phyloP scores from a whole-genome alignment of 2,329 filamentous ascomycete species.

The Tympanopsis confertula region DNA sequence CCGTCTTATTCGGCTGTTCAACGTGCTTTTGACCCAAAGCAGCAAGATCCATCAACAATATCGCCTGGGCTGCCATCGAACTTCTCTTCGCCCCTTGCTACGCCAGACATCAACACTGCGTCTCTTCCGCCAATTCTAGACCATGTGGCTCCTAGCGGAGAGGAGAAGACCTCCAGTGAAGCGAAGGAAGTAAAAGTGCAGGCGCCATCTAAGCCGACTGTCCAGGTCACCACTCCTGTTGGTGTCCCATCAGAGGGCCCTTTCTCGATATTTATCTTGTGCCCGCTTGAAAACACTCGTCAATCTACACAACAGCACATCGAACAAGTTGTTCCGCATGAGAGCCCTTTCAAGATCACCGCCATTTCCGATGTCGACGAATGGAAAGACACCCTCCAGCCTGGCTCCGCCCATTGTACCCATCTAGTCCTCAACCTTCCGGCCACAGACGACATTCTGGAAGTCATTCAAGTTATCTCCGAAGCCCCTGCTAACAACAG shows the following conservation, averaged over 20 bases:
- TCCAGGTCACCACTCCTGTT: background rate
- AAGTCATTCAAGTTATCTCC: slow-evolving; percentile 42
- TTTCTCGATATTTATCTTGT: slow-evolving; percentile 50
- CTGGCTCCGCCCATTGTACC: slow-evolving; percentile 37
- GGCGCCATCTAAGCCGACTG: background rate
- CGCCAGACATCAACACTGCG: background rate
- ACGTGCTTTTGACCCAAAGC: background rate
- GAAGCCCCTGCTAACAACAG: slow-evolving; percentile 24
- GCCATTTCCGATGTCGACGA: slow-evolving; percentile 37
- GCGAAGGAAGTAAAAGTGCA: too few relatives aligned
- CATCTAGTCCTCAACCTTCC: slow-evolving; percentile 49
- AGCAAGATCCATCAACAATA: background rate
- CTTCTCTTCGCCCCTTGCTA: background rate
- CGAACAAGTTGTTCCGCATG: slow-evolving; percentile 47
- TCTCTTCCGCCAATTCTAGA: too few relatives aligned
- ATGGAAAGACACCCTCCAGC: slow-evolving; percentile 39
- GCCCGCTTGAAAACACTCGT: slow-evolving; percentile 44
- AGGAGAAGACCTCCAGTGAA: too few relatives aligned
- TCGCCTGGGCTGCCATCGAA: background rate
- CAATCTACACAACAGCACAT: slow-evolving; percentile 51
- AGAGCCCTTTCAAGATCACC: slow-evolving; percentile 44
- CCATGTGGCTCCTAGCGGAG: too few relatives aligned
- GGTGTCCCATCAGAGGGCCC: too few relatives aligned
- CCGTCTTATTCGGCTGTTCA: background rate
- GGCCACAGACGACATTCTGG: slow-evolving; percentile 39